Percentiles rank a stretch among this genome's conserved stretches.
Evolutionary conservation across 495 filamentous ascomycete genomes (phyloP).

Genomic region (Glonium stellatum): DNA sequence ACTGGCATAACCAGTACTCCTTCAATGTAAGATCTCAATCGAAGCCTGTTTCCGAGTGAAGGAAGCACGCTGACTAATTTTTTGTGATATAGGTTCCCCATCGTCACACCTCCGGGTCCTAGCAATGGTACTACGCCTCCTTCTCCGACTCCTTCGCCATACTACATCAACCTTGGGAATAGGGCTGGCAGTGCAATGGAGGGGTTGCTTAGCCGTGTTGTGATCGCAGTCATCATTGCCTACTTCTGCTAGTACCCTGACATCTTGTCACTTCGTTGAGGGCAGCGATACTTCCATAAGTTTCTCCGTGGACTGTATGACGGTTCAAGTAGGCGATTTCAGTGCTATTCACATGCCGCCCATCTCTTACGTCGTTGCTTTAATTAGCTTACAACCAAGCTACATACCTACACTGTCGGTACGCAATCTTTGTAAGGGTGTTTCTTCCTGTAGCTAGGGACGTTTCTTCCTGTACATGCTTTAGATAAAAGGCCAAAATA

Average conservation of each 20-base stretch:
- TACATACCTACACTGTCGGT: constrained; percentile 1
- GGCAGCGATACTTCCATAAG: not conserved
- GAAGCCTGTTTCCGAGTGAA: not conserved
- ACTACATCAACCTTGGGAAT: not conserved
- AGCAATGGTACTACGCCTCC: not conserved
- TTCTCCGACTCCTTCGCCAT: not conserved
- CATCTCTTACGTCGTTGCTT: not conserved
- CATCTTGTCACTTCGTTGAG: not conserved
- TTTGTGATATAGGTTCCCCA: not conserved
- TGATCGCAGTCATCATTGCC: not conserved
- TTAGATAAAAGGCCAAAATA: constrained; percentile 2
- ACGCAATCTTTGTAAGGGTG: not conserved
- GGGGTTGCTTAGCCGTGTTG: not conserved
- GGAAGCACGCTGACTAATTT: not conserved
- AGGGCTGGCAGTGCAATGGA: not conserved
- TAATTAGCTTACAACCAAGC: not conserved
- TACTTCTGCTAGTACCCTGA: not conserved
- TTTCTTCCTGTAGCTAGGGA: constrained; percentile 2
- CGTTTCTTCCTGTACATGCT: not conserved
- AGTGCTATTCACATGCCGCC: not conserved
- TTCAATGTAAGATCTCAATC: not conserved
- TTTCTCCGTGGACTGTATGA: not conserved
- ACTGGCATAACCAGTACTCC: not conserved
- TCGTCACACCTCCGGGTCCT: not conserved
- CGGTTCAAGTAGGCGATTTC: not conserved